Percentiles rank a stretch among this genome's conserved stretches.
phyloP scores from a whole-genome alignment of 73 alveolate genomes.

The Uronychia binucleata region DNA sequence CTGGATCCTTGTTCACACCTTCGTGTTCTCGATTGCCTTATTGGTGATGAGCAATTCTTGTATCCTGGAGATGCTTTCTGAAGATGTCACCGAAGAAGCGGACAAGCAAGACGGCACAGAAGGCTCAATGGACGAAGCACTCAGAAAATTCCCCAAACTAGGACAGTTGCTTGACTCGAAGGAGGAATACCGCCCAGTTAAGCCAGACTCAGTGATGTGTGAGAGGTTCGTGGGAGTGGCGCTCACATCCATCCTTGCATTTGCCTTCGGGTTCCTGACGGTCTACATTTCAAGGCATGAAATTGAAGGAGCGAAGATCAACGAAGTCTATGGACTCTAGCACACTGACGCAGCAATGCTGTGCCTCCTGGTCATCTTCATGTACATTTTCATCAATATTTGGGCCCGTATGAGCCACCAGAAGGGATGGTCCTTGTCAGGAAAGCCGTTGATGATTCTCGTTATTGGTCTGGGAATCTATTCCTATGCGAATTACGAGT shows the following conservation, averaged over 20 bases:
- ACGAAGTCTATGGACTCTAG: not conserved
- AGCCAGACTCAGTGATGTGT: not conserved
- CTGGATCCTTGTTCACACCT: constrained; percentile 33
- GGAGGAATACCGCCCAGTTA: not conserved
- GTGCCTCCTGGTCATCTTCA: not conserved
- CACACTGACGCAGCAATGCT: not conserved
- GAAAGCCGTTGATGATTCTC: too few relatives aligned
- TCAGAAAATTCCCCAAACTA: not conserved
- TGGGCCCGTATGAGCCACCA: not conserved
- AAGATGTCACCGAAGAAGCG: not conserved
- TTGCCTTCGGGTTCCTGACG: not conserved
- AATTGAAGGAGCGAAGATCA: not conserved
- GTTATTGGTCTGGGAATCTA: not conserved
- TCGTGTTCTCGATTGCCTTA: constrained; percentile 1
- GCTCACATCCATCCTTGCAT: not conserved
- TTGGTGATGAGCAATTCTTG: constrained; percentile 4
- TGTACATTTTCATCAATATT: not conserved
- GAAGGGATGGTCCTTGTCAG: not conserved
- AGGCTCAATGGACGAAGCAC: not conserved
- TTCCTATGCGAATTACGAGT: not conserved
- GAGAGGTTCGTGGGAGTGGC: not conserved
- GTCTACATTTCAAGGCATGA: not conserved
- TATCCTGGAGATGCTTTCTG: not conserved
- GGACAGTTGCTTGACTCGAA: not conserved
- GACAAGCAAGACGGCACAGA: not conserved